Evolutionary conservation across 148 eudicot genomes (phyloP), one percentile per base, ranked within the genome.

Genomic region (Rhododendron griersonianum): DNA sequence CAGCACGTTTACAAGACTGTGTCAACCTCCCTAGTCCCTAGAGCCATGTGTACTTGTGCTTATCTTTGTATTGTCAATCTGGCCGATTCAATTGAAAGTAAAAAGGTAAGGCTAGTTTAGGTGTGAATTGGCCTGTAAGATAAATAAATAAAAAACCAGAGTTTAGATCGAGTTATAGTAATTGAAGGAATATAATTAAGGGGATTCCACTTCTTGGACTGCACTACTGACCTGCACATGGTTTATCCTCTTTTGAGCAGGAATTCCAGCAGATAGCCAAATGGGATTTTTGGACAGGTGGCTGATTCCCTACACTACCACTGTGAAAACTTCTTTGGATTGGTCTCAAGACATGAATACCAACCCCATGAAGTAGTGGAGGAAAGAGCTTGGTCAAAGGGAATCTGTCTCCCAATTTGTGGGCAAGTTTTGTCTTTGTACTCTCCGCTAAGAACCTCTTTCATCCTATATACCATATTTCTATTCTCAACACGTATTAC

Each of bases 381-480:
- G 85, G 77, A 45, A 83, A 41, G 80, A 23, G 76, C 90, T 86
- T 69, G 82, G 48, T 88, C 86, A 63, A 86, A 88, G 84, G 86
- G 37, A 61, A 83, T 85, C 19, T 81, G 93, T 90, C 92, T 89
- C 92, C 93, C 87, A 81, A 85, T 41, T 28, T 69, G 87, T 69
- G 55, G 85, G 75, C 90, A 92, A 53, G 69, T 48, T 85, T 86
- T 87, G 86, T 88, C 84, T 88, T 71, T 86, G 76, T 71, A 53
- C 55, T 81, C 51, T 55, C 81, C 81, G 74, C 30, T 63, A 53
- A 73, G 71, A 74, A 71, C 63, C 63, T 69, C 41, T 85, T 51
- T 74, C n/a, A 37, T 61, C 63, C 35, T 87, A 67, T 71, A 28
- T 30, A 53, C 75, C 57, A 78, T 78, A 44, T 84, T 86, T 65